Conservation (phyloP, 768 basidiomycete species). For the Mycena chlorophos region DNA sequence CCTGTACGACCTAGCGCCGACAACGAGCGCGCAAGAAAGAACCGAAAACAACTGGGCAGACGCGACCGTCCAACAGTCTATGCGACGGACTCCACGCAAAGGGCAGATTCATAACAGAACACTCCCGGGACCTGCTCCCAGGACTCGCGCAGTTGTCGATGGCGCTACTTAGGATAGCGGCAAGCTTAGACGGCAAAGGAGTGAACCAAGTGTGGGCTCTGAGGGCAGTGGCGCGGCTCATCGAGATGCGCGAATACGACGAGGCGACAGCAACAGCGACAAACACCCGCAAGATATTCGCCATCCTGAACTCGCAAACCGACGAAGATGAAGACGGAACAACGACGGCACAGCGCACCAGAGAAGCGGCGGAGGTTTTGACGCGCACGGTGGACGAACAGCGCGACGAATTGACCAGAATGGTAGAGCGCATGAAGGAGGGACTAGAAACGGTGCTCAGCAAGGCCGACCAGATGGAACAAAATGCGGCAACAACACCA, state of each 20-base stretch:
- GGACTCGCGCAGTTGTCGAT: neutral
- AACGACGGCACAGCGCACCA: neutral
- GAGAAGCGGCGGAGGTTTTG: neutral
- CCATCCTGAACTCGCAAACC: neutral
- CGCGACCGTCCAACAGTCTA: neutral
- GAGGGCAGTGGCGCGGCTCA: too few species aligned
- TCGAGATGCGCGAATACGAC: too few species aligned
- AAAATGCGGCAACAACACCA: neutral
- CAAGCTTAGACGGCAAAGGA: neutral
- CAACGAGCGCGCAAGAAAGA: too few species aligned
- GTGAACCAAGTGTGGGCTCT: neutral
- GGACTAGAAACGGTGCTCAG: neutral
- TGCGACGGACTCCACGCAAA: constrained; percentile 1
- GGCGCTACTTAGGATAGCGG: neutral
- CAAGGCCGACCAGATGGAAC: neutral
- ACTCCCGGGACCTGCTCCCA: neutral
- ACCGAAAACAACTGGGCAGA: neutral
- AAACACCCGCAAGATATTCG: neutral
- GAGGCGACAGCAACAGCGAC: neutral
- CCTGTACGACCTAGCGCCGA: too few species aligned
- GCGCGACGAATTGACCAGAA: neutral
- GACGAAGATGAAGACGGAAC: neutral
- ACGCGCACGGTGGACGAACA: constrained; percentile 4
- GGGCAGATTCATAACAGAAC: neutral
- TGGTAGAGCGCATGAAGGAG: neutral